phyloP scores from a whole-genome alignment of 108 stramenopile species.

The Discostella pseudostelligera region DNA sequence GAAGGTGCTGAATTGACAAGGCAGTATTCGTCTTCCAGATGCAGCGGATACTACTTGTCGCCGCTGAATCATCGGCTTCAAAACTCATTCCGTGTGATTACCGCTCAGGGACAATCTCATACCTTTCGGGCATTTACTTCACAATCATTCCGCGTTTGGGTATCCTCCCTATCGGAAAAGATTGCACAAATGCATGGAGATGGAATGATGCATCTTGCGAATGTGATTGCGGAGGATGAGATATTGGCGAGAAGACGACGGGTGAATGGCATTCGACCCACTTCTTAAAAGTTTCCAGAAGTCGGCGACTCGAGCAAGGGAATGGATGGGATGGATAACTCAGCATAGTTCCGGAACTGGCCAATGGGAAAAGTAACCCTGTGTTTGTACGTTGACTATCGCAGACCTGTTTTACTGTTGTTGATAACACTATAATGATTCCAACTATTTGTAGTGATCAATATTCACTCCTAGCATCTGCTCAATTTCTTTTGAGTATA shows the following conservation, averaged over 20 bases:
- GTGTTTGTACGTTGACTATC: no score
- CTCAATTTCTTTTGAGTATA: no score
- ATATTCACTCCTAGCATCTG: no score
- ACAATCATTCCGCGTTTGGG: constrained; percentile 33
- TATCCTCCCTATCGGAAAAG: constrained; percentile 28
- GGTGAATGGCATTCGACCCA: constrained; percentile 28
- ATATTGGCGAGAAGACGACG: constrained; percentile 33
- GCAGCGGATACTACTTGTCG: constrained; percentile 7
- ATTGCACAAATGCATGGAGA: constrained; percentile 33
- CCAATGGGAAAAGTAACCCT: no score
- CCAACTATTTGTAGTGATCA: no score
- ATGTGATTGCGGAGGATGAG: constrained; percentile 47
- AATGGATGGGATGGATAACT: no score
- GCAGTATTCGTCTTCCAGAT: constrained; percentile 7
- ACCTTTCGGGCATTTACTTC: constrained; percentile 39
- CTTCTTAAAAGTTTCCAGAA: constrained; percentile 19
- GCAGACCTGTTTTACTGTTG: no score
- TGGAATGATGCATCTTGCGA: constrained; percentile 49
- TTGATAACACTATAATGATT: no score
- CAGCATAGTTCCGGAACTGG: no score
- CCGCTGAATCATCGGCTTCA: constrained; percentile 38
- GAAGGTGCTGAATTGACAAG: constrained; percentile 11
- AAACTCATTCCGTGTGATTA: constrained; percentile 37
- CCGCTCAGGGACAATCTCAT: constrained; percentile 21
- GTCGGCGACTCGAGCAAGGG: no score